Base-by-base conservation (phyloP, 495 filamentous ascomycete genomes). In the Daldinia grandis region DNA sequence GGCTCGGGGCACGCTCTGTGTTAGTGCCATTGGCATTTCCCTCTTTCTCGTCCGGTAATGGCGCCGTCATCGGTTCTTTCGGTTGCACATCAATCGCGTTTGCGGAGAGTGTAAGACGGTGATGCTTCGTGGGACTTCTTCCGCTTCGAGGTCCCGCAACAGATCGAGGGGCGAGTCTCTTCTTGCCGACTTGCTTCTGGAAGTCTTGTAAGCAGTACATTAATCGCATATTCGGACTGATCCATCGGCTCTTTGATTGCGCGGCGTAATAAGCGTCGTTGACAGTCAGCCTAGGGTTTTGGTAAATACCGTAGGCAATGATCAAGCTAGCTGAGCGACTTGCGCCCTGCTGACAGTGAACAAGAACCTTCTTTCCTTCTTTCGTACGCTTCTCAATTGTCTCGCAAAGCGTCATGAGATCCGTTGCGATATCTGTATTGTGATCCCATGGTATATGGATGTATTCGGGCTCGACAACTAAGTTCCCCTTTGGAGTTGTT, bases 121-220 rank as follows among this genome's bases (percentile, higher is more conserved):
- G 84, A 66, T 88, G 84, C 69, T 84, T 84, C 14, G 79, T 79
- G 55, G 83, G 81, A 53, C 80, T 83, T 64, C 78, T 76, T 44
- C 79, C 82, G 31, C 81, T 83, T 17, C 83, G 78, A 37, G 79
- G 80, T 64, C 85, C 85, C 63, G 80, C 82, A 69, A 76, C 76
- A 7, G 78, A 76, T 40, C 76, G 79, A n/a, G 71, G 79, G 4
- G 69, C 61, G 15, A 81, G 75, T 64, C 75, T 84, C 75, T 82
- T 84, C 71, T 85, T 86, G 4, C 85, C 72, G 8, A 93, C 80
- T 67, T 89, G 87, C 69, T 89, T 88, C 66, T 92, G 87, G 79
- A 97, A 99, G 76, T 99, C 95, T 40, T 96, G 95, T 56, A 99
- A 84, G 78, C 95, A 95, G 81, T 98, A 98, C 78, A 99, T 97